Percentiles rank a stretch among this genome's conserved stretches.
Evolutionary conservation across 306 rosid species (phyloP).

Genomic region (Echinosophora koreensis): DNA sequence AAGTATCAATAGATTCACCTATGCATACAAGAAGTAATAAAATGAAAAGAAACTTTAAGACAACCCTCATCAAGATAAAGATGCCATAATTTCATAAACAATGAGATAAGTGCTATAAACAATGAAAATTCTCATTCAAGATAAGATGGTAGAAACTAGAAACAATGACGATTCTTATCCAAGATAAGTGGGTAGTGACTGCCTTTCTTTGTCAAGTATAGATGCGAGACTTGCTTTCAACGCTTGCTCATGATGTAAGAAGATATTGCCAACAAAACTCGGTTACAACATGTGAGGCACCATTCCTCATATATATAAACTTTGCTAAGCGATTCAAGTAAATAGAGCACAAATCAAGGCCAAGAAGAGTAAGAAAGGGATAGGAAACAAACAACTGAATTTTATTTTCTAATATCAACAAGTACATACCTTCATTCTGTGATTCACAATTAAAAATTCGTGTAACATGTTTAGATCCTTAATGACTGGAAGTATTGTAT

Average conservation of each 20-base stretch:
- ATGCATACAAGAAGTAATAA: no score
- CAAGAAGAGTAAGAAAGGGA: not conserved
- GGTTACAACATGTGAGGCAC: not conserved
- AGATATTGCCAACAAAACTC: not conserved
- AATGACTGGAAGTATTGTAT: slow-evolving; percentile 1
- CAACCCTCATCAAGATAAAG: no score
- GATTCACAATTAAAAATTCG: slow-evolving; percentile 9
- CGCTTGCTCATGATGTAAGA: not conserved
- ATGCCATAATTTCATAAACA: no score
- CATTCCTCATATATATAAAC: not conserved
- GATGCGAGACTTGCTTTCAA: not conserved
- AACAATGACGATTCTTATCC: no score
- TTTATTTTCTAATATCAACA: not conserved
- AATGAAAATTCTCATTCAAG: not conserved
- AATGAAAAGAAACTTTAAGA: no score
- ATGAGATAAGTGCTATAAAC: no score
- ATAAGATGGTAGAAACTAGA: not conserved
- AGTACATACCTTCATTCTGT: slow-evolving; percentile 6
- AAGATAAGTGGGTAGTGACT: no score
- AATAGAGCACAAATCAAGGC: not conserved
- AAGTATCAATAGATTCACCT: no score
- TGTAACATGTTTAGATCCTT: slow-evolving; percentile 4
- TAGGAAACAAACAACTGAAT: slow-evolving; percentile 7
- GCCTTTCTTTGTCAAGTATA: no score
- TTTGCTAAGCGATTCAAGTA: not conserved